phyloP scores from a whole-genome alignment of 306 rosid species.

The Trichosanthes truncata region DNA sequence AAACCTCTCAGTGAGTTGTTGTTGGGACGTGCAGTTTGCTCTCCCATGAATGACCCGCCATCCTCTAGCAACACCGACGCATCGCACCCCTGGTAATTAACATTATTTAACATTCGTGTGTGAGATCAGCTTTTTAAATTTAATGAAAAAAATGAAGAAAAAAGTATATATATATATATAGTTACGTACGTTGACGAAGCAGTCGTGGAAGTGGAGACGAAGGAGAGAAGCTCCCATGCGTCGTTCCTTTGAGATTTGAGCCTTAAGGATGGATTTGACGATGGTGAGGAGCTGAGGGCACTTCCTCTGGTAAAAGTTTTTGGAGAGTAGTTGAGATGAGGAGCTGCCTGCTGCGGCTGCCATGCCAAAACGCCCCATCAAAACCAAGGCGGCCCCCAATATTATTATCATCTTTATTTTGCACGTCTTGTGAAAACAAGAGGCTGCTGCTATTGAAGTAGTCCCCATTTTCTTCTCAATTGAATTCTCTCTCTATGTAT shows the following conservation, averaged over 20 bases:
- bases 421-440: too few species aligned
- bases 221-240: conserved; percentile 34
- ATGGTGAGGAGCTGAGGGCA: conserved; percentile 26
- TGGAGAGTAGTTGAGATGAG: conserved; percentile 16
- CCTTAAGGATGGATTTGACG: conserved; percentile 11
- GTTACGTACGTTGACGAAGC: conserved; percentile 38
- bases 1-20: conserved; percentile 25
- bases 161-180: too few species aligned
- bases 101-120: too few species aligned
- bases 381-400: not conserved
- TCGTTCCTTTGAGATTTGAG: conserved; percentile 12
- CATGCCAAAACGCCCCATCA: not conserved
- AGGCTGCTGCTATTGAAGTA: too few species aligned
- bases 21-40: conserved; percentile 23
- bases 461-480: too few species aligned
- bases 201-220: conserved; percentile 37
- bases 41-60: conserved; percentile 16
- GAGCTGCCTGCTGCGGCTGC: not conserved
- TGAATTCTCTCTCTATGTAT: too few species aligned
- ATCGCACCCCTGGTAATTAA: conserved; percentile 28
- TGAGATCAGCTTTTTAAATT: too few species aligned
- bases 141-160: too few species aligned
- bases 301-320: conserved; percentile 15
- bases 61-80: conserved; percentile 36
- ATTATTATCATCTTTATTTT: not conserved